A percentile compares a stretch with the other conserved stretches of the same genome.
Conservation (phyloP, 495 filamentous ascomycete genomes). For the Penicillium silybi region DNA sequence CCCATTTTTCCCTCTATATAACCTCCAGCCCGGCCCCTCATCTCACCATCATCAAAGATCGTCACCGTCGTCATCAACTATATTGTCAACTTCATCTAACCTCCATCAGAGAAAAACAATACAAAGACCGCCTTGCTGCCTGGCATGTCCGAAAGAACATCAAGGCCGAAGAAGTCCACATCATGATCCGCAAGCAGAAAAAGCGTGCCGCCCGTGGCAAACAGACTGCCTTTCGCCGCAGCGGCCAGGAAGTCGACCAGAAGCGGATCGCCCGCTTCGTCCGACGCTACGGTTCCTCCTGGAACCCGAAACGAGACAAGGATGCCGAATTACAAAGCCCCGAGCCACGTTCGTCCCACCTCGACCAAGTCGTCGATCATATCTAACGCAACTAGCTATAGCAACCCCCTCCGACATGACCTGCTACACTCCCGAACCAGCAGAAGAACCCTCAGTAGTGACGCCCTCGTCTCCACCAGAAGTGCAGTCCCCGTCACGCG, state of each 20-base stretch:
- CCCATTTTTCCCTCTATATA: not conserved
- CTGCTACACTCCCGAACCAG: conserved; percentile 37
- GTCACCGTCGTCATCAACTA: not conserved
- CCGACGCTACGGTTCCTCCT: conserved; percentile 29
- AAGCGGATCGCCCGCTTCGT: conserved; percentile 40
- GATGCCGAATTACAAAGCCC: conserved; percentile 24
- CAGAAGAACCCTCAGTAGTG: conserved; percentile 20
- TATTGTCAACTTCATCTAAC: too few relatives aligned
- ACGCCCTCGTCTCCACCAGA: conserved; percentile 38
- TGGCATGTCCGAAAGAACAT: conserved; percentile 46
- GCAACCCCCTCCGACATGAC: conserved; percentile 44
- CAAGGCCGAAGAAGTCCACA: conserved; percentile 40
- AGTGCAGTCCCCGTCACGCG: conserved; percentile 26
- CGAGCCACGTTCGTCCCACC: conserved; percentile 30
- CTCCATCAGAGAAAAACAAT: conserved; percentile 40
- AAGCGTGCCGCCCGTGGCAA: conserved; percentile 42
- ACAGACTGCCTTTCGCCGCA: conserved; percentile 39
- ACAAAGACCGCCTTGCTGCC: conserved; percentile 43
- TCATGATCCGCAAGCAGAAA: conserved; percentile 43
- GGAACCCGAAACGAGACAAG: conserved; percentile 23
- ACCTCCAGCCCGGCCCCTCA: not conserved
- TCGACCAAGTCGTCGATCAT: not conserved
- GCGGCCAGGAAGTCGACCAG: conserved; percentile 34
- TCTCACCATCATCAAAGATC: not conserved
- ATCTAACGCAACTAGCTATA: conserved; percentile 11